Evolutionary conservation across 176 grass and related monocot genomes (phyloP), one percentile per base, ranked within the genome.

Genomic region (Rhipidocladum racemiflorum): DNA sequence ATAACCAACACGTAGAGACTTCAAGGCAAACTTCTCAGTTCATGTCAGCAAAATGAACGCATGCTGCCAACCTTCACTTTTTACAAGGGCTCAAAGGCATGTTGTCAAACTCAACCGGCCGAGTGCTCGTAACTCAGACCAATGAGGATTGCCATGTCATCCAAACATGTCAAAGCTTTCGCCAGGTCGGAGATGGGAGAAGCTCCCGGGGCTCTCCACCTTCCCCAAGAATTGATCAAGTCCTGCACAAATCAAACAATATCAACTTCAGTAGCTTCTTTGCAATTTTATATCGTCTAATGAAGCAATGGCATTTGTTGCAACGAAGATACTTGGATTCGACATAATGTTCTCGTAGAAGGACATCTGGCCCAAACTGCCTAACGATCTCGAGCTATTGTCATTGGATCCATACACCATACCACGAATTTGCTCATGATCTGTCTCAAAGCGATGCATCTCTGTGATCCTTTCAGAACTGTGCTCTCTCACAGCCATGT

Each of bases 101-200:
- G 10, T n/a, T 40, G 21, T 59, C 72, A 59, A 75, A 75, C 49
- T 21, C 34, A 27, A 57, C 51, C 21, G 59, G 14, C 20, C 3
- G 21, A 9, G 21, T 16, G 17, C 36, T 13, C 6, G 1, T 5
- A 68, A 23, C 13, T 16, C 11, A 21, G 32, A 35, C 54, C 30
- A 61, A 73, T 36, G 39, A 63, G 59, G 65, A 74, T 60, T 56
- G 16, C 7, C 9, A 16, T 59, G 83, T 97, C 84, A 97, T 56
- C 89, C 87, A 42, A 89, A 91, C 94, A 97, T 93, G 84, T 97
- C 84, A 34, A 91, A 97, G 63, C 88, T 88, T 81, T 88, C 94
- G 9, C 84, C 84, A 0, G 60, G 76, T 18, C 87, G 84, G 57
- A 83, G 65, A 46, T 91, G 91, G 68, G 79, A 85, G 81, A 92